phyloP scores from a whole-genome alignment of 2,329 filamentous ascomycete genomes.

The Hypoxylon sp. region DNA sequence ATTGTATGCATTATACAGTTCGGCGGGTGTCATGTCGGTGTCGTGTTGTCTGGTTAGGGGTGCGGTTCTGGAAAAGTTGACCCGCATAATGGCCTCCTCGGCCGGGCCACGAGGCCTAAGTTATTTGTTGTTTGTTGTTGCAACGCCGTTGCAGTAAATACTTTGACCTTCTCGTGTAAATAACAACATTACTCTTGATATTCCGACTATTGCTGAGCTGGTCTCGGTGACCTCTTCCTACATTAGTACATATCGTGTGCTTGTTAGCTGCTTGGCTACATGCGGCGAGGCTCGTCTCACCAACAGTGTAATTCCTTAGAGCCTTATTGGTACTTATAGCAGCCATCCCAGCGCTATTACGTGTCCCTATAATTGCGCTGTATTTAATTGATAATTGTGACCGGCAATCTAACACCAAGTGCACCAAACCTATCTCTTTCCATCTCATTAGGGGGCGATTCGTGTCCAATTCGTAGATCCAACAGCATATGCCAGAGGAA shows the following conservation, averaged over 20 bases:
- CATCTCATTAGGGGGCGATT: conserved; percentile 6
- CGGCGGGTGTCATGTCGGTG: conserved; percentile 40
- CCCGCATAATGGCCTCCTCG: conserved; percentile 31
- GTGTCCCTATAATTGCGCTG: conserved; percentile 14
- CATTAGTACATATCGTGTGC: conserved; percentile 21
- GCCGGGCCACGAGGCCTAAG: conserved; percentile 37
- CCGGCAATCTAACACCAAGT: conserved; percentile 7
- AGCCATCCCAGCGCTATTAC: conserved; percentile 13
- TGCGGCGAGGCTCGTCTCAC: conserved; percentile 29
- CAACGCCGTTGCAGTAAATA: conserved; percentile 43
- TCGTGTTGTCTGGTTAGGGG: conserved; percentile 35
- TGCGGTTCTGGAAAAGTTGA: conserved; percentile 42
- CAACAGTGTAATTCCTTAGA: conserved; percentile 25
- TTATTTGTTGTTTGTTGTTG: conserved; percentile 35
- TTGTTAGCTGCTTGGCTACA: conserved; percentile 30
- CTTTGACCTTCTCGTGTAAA: conserved; percentile 41
- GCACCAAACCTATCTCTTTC: conserved; percentile 6
- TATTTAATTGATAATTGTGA: conserved; percentile 7
- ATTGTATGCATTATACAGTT: conserved; percentile 43
- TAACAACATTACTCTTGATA: conserved; percentile 33
- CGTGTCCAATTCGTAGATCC: conserved; percentile 9
- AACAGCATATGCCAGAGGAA: conserved; percentile 10
- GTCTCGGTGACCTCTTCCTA: conserved; percentile 18
- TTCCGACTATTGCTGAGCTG: conserved; percentile 29
- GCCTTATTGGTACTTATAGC: conserved; percentile 7